phyloP scores from a whole-genome alignment of 2,329 filamentous ascomycete genomes.

The Xylogone sp. region DNA sequence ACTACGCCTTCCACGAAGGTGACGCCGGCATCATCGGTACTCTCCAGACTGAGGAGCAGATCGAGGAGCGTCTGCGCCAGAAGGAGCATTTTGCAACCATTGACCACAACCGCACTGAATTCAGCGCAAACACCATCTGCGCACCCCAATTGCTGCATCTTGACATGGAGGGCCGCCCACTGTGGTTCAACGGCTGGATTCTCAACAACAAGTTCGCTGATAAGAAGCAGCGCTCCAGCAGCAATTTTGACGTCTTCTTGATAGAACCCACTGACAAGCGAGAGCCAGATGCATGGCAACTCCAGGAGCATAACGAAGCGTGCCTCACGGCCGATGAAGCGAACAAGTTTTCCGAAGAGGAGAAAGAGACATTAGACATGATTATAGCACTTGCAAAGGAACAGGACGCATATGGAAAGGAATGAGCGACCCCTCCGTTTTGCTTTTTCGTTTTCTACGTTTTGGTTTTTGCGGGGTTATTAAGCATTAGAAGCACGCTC shows the following conservation, averaged over 20 bases:
- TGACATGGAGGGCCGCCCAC: conserved; percentile 33
- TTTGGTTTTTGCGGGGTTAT: too few relatives aligned
- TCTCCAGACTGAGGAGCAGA: conserved; percentile 8
- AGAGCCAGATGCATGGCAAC: conserved; percentile 27
- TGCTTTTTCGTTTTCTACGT: too few relatives aligned
- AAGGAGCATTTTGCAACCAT: conserved; percentile 5
- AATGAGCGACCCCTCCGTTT: too few relatives aligned
- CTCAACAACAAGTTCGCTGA: conserved; percentile 39
- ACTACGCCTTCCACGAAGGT: conserved; percentile 40
- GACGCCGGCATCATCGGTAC: conserved; percentile 32
- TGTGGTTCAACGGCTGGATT: conserved; percentile 46
- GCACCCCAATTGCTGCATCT: conserved; percentile 42
- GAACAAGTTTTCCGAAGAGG: conserved; percentile 20
- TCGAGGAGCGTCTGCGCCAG: conserved; percentile 9
- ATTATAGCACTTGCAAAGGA: conserved; percentile 24
- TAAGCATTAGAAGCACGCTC: too few relatives aligned
- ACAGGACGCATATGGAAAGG: conserved; percentile 16
- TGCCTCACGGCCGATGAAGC: conserved; percentile 28
- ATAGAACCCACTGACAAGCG: conserved; percentile 25
- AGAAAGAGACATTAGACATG: conserved; percentile 25
- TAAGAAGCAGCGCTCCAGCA: conserved; percentile 24
- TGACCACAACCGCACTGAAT: conserved; percentile 5
- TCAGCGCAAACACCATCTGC: conserved; percentile 33
- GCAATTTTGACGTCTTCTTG: conserved; percentile 32
- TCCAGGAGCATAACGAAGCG: conserved; percentile 31